Evolutionary conservation across 805 yeast genomes (phyloP).

Genomic region (Candida namnaoensis): DNA sequence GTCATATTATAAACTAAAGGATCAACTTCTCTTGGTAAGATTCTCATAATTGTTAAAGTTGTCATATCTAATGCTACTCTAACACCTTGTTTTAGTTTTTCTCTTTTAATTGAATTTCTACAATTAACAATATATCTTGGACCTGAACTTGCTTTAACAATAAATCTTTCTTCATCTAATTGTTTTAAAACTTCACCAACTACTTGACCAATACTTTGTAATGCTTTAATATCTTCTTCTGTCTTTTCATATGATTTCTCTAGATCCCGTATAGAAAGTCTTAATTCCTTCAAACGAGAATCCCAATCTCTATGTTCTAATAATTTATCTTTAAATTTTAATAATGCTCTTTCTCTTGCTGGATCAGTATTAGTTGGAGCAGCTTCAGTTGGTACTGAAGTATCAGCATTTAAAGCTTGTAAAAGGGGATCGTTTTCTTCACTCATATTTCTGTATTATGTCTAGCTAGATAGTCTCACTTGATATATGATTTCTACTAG

Average conservation of each 20-base stretch:
- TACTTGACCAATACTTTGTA: conserved; percentile 95
- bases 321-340: conserved; percentile 74
- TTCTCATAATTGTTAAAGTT: conserved; percentile 94
- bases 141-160: conserved; percentile 94
- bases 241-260: conserved; percentile 86
- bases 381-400: conserved; percentile 5
- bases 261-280: conserved; percentile 74
- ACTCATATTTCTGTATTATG: conserved; percentile 31
- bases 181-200: conserved; percentile 96
- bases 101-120: conserved; percentile 83
- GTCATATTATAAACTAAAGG: conserved; percentile 98
- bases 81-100: conserved; percentile 81
- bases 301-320: conserved; percentile 94
- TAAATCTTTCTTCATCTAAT: conserved; percentile 87
- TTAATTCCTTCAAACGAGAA: conserved; percentile 74
- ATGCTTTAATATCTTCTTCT: conserved; percentile 93
- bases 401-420: conserved; percentile 41
- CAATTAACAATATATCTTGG: conserved; percentile 98
- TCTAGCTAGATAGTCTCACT: background rate
- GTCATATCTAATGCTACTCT: conserved; percentile 97
- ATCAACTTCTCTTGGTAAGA: conserved; percentile 95
- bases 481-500: background rate
- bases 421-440: conserved; percentile 73
- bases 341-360: conserved; percentile 71
- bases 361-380: conserved; percentile 34